Evolutionary conservation across 2,329 filamentous ascomycete species (phyloP).

Genomic region (Aspergillus proliferans): DNA sequence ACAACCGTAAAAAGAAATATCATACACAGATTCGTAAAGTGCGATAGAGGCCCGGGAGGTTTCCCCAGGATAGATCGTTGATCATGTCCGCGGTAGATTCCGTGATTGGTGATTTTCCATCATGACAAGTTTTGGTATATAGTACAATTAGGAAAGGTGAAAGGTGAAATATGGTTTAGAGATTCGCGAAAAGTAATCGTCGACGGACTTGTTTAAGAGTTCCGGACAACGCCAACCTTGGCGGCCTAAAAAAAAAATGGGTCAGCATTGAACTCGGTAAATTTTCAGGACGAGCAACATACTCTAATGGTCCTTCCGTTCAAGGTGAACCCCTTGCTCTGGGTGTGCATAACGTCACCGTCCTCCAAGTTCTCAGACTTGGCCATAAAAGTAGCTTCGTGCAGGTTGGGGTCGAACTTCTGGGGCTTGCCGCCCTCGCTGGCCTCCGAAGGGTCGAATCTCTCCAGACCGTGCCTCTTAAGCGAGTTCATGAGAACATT

Average conservation of each 20-base stretch:
- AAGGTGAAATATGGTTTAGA: constrained; percentile 4
- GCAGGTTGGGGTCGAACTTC: constrained; percentile 92
- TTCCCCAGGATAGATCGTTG: background rate
- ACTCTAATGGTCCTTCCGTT: constrained; percentile 80
- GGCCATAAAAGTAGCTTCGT: constrained; percentile 94
- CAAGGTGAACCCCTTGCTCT: constrained; percentile 92
- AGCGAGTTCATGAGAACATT: constrained; percentile 78
- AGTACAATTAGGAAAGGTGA: constrained; percentile 23
- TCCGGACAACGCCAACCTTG: constrained; percentile 95
- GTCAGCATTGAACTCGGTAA: constrained; percentile 3
- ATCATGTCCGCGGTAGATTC: constrained; percentile 4
- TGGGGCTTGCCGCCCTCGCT: constrained; percentile 52
- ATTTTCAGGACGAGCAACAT: constrained; percentile 16
- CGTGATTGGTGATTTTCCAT: constrained; percentile 15
- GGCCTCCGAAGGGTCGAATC: constrained; percentile 63
- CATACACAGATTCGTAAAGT: constrained; percentile 27
- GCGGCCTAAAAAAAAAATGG: constrained; percentile 51
- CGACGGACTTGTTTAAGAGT: constrained; percentile 39
- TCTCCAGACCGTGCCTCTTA: constrained; percentile 88
- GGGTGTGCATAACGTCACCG: constrained; percentile 81
- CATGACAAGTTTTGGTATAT: constrained; percentile 29
- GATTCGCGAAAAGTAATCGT: background rate
- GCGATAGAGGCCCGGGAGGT: constrained; percentile 13
- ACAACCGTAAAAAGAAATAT: constrained; percentile 26
- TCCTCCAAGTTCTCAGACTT: constrained; percentile 83